Conservation (phyloP, 805 yeast genomes). For the Tetrapisispora fleetii region DNA sequence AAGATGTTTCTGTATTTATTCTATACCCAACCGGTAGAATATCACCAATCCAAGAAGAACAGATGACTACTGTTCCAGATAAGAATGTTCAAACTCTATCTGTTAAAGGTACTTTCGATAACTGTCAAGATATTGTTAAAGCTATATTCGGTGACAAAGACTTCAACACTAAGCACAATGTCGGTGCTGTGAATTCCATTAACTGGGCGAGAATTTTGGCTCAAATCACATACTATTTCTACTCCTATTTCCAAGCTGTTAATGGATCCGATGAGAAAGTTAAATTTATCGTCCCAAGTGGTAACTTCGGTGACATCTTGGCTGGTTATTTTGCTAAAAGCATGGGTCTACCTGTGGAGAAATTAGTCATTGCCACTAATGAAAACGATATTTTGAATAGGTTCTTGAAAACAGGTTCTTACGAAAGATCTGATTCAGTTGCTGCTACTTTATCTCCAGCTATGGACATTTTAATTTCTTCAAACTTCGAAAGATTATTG, state of each 20-base stretch:
- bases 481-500: conserved; percentile 90
- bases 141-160: conserved; percentile 81
- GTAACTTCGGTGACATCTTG: conserved; percentile 95
- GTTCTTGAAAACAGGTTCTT: conserved; percentile 77
- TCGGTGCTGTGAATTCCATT: conserved; percentile 96
- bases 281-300: conserved; percentile 91
- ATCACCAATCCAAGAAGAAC: conserved; percentile 95
- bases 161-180: conserved; percentile 81
- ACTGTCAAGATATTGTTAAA: conserved; percentile 95
- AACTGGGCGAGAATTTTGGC: conserved; percentile 99
- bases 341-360: conserved; percentile 90
- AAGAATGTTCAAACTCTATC: conserved; percentile 89
- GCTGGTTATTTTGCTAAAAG: conserved; percentile 92
- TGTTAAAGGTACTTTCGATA: conserved; percentile 94
- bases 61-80: conserved; percentile 95
- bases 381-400: conserved; percentile 92
- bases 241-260: conserved; percentile 69
- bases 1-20: conserved; percentile 95
- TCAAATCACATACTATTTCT: conserved; percentile 93
- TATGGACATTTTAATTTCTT: conserved; percentile 93
- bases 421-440: conserved; percentile 66
- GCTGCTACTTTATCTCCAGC: conserved; percentile 94
- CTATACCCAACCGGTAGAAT: conserved; percentile 95
- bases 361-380: conserved; percentile 88
- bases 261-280: conserved; percentile 37